phyloP scores from a whole-genome alignment of 805 yeast species.

The Metschnikowia similis region DNA sequence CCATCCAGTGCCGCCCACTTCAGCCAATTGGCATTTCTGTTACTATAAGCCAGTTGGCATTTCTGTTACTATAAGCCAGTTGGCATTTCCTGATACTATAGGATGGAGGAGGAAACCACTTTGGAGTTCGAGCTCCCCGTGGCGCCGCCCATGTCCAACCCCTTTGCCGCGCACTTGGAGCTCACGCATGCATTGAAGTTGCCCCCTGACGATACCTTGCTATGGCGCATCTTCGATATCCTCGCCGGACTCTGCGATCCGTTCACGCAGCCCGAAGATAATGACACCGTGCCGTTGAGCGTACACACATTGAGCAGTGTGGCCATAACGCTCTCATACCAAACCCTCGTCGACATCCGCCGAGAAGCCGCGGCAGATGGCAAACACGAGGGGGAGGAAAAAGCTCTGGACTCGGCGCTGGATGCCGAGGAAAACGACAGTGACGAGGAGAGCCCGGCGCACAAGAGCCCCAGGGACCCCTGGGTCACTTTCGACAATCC shows the following conservation, averaged over 20 bases:
- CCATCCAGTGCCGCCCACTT: no score
- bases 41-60: no score
- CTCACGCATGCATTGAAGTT: constrained; percentile 8
- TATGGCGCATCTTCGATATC: constrained; percentile 11
- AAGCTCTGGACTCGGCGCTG: background rate
- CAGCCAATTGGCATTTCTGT: no score
- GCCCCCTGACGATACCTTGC: constrained; percentile 8
- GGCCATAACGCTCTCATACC: constrained; percentile 39
- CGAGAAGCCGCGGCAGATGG: background rate
- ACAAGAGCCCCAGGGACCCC: constrained; percentile 3
- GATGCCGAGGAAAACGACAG: background rate
- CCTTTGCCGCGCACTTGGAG: constrained; percentile 11
- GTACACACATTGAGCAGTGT: constrained; percentile 52
- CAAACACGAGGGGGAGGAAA: background rate
- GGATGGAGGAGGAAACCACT: constrained; percentile 12
- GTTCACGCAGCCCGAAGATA: constrained; percentile 63
- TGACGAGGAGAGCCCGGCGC: background rate
- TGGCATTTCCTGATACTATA: background rate
- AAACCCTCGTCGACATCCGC: constrained; percentile 16
- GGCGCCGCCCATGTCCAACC: constrained; percentile 7
- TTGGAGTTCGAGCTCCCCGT: constrained; percentile 15
- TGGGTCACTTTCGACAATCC: constrained; percentile 9
- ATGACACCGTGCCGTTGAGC: constrained; percentile 49
- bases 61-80: no score
- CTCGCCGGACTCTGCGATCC: constrained; percentile 47